Evolutionary conservation across 2,329 filamentous ascomycete genomes (phyloP).

Genomic region (Pseudogymnoascus sp.): DNA sequence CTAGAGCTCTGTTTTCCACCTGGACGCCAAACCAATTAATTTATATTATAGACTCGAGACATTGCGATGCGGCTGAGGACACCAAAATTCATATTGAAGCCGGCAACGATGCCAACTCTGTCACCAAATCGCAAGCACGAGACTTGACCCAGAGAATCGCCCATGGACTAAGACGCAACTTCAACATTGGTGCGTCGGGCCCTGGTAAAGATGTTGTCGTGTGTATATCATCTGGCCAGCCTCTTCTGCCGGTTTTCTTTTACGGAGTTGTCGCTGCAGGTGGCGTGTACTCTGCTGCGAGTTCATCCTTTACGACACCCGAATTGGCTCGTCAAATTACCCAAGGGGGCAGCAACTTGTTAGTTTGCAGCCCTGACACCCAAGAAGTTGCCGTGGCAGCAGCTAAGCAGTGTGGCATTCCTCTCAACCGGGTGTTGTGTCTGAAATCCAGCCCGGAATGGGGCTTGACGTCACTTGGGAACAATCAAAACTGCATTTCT

Average conservation of each 20-base stretch:
- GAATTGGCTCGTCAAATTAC: constrained; percentile 71
- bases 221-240: constrained; percentile 52
- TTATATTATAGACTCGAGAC: constrained; percentile 32
- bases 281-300: constrained; percentile 71
- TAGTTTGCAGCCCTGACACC: constrained; percentile 58
- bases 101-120: constrained; percentile 43
- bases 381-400: constrained; percentile 51
- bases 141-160: constrained; percentile 48
- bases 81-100: constrained; percentile 53
- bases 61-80: constrained; percentile 37
- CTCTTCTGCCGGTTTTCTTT: constrained; percentile 57
- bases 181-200: constrained; percentile 45
- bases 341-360: constrained; percentile 60
- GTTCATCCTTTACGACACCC: constrained; percentile 61
- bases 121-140: constrained; percentile 49
- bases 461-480: constrained; percentile 57
- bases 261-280: constrained; percentile 72
- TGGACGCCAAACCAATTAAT: not conserved
- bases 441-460: constrained; percentile 48
- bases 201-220: constrained; percentile 49
- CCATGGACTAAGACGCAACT: constrained; percentile 47
- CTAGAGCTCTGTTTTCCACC: not conserved
- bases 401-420: constrained; percentile 51
- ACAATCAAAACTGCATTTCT: constrained; percentile 45
- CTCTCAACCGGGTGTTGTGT: constrained; percentile 51